Base-by-base conservation (phyloP, 495 filamentous ascomycete species). In the Penicillium macrosclerotiorum region DNA sequence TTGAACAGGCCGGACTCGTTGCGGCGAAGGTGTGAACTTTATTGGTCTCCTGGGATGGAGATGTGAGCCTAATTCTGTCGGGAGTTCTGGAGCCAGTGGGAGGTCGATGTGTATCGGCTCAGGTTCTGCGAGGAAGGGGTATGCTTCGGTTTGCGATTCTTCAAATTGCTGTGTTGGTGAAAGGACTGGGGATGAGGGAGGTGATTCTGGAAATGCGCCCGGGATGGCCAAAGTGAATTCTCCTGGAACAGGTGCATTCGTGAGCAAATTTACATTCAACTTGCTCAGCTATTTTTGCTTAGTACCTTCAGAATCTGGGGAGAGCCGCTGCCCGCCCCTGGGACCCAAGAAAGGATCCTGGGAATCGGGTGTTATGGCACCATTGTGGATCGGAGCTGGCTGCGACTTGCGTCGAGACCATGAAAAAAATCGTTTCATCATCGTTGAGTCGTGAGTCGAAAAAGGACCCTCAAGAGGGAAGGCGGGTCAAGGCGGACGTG, bases 201-300 rank as follows among this genome's bases (percentile, higher is more conserved):
- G 56, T 16, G 57, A 53, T 0, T 22, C 23, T 3, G 59, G 59
- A 8, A 54, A 62, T 1, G 55, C 55, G n/a, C 59, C 59, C 6
- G 59, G 59, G 1, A 62, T 49, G 5, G 39, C 23, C 5, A 48
- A 14, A 1, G 25, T 17, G 18, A 30, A n/a, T 6, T 33, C n/a
- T 26, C 55, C 47, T 47, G 13, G 22, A 8, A 23, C 1, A 19
- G 5, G n/a, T 1, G 17, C 17, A 22, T 18, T n/a, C n/a, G n/a
- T n/a, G n/a, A n/a, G n/a, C n/a, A n/a, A n/a, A n/a, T n/a, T n/a
- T n/a, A n/a, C n/a, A n/a, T n/a, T n/a, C n/a, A n/a, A n/a, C n/a
- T n/a, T n/a, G n/a, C n/a, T n/a, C n/a, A n/a, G n/a, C n/a, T n/a
- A n/a, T n/a, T n/a, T n/a, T n/a, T 3, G 26, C n/a, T 51, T 12